Percentiles rank a stretch among this genome's conserved stretches.
phyloP scores from a whole-genome alignment of 139 green algal genomes.

The Picochlorum costavermella region DNA sequence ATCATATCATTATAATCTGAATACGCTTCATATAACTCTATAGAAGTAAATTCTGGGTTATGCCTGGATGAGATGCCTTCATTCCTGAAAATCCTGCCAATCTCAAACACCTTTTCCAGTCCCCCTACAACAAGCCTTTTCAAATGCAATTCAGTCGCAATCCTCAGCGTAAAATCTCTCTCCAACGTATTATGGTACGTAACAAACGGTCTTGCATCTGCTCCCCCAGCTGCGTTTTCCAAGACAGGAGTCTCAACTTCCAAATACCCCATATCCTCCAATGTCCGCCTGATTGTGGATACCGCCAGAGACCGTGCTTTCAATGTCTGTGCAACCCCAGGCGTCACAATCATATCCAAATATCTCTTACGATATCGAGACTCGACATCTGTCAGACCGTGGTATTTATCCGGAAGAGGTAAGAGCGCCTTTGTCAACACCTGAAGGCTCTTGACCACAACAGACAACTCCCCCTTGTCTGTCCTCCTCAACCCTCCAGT shows the following conservation, averaged over 20 bases:
- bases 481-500: conserved; percentile 70
- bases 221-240: conserved; percentile 77
- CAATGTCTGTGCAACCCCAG: conserved; percentile 69
- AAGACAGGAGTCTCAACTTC: conserved; percentile 80
- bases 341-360: conserved; percentile 93
- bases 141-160: conserved; percentile 97
- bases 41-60: conserved; percentile 97
- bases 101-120: conserved; percentile 96
- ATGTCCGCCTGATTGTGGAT: conserved; percentile 62
- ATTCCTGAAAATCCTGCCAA: conserved; percentile 96
- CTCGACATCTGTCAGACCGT: conserved; percentile 92
- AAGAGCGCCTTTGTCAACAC: conserved; percentile 93
- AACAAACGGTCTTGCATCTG: conserved; percentile 90
- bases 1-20: conserved; percentile 97
- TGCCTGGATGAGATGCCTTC: conserved; percentile 89
- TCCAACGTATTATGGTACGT: conserved; percentile 93
- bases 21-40: conserved; percentile 95
- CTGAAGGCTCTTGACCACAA: conserved; percentile 50
- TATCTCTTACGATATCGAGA: conserved; percentile 88
- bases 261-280: conserved; percentile 73
- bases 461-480: conserved; percentile 88
- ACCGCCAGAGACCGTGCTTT: conserved; percentile 62
- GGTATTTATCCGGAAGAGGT: conserved; percentile 97
- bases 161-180: conserved; percentile 81
- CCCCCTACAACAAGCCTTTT: conserved; percentile 85